A percentile compares a stretch with the other conserved stretches of the same genome.
phyloP scores from a whole-genome alignment of 2,329 filamentous ascomycete species.

The Chrysoporthe deuterocubensis region DNA sequence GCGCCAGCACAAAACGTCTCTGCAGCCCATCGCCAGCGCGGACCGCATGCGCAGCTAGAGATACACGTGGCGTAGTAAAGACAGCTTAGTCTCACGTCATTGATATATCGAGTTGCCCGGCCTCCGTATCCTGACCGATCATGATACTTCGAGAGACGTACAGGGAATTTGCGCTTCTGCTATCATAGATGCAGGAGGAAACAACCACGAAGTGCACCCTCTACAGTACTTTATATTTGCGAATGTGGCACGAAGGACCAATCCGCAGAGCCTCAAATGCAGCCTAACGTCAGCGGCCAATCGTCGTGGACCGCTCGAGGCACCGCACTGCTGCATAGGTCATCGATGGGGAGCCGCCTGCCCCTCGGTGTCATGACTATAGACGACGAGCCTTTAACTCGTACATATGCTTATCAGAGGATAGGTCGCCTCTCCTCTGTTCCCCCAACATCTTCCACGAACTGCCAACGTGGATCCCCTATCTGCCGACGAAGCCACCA shows the following conservation, averaged over 20 bases:
- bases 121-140: neutral
- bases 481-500: conserved; percentile 22
- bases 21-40: neutral
- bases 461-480: conserved; percentile 19
- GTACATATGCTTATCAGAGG: neutral
- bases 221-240: neutral
- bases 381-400: neutral
- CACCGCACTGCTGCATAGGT: neutral
- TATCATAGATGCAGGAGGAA: neutral
- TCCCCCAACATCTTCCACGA: too few relatives aligned
- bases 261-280: neutral
- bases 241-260: neutral
- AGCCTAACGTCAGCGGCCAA: neutral
- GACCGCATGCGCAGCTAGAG: conserved; percentile 4
- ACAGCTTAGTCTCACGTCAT: conserved; percentile 13
- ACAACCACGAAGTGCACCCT: neutral
- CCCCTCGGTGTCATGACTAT: neutral
- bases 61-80: neutral
- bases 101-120: neutral
- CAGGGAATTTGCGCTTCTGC: neutral
- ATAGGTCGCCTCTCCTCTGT: neutral
- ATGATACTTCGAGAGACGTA: neutral
- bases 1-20: neutral
- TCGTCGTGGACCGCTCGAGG: neutral
- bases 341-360: neutral